Evolutionary conservation across 306 rosid genomes (phyloP), one percentile per base, ranked within the genome.

Genomic region (Prunus mira): DNA sequence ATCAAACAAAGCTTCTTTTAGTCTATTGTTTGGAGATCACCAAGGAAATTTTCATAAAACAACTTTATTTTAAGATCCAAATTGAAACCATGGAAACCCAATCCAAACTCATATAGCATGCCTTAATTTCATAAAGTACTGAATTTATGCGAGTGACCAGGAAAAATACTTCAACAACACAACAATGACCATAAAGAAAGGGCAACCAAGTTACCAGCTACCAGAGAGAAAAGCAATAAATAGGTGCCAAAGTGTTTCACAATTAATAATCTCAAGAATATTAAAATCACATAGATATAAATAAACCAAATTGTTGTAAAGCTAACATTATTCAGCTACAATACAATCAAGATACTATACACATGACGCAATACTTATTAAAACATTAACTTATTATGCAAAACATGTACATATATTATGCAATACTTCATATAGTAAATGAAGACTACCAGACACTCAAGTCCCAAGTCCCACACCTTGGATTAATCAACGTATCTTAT

Each of bases 401-500:
- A 38, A 38, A 38, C 9, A 38, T 9, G 0, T 1, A 38, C 43
- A 38, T 38, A 38, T 38, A 38, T 38, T 38, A 1, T 6, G 43
- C 43, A 38, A 38, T 38, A 0, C 43, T 38, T 38, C 43, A 38
- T 38, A 38, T 38, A 6, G 43, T 38, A 38, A 38, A 7, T 45
- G 58, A 24, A 47, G 38, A 28, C 58, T 25, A 25, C 58, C 4
- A 67, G 55, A 22, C 32, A 68, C 12, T 68, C 51, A 68, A 46
- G 14, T 68, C 47, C 57, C 57, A 69, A 2, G 13, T 32, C 38
- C 38, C 38, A 32, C 38, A 32, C 38, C 67, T 63, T 30, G 12
- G 30, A 58, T 60, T 0, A 45, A 27, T 52, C 55, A 61, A 69
- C 81, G 70, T 45, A 78, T 78, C 64, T 78, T 78, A 13, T 78